Conservation (phyloP, 768 basidiomycete genomes). For the Mycena polygramma region DNA sequence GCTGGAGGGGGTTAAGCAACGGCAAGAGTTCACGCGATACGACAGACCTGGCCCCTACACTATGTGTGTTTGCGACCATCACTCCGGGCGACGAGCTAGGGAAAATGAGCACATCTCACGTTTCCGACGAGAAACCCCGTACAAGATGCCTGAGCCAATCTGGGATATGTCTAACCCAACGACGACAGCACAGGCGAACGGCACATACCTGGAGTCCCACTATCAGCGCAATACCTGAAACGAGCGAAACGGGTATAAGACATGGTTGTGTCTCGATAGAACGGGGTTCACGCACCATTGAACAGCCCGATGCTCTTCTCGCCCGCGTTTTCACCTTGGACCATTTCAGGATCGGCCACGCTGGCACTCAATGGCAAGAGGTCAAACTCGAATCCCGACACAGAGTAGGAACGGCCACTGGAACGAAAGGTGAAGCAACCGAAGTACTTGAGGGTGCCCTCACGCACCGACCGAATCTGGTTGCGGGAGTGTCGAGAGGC, state of each 20-base stretch:
- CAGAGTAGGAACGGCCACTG: constrained; percentile 73
- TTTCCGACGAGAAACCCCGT: constrained; percentile 42
- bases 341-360: constrained; percentile 75
- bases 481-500: constrained; percentile 50
- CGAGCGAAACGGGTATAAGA: constrained; percentile 3
- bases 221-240: constrained; percentile 84
- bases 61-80: constrained; percentile 88
- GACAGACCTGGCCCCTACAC: constrained; percentile 75
- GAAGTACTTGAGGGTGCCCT: neutral
- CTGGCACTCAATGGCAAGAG: constrained; percentile 84
- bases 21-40: neutral
- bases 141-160: constrained; percentile 98
- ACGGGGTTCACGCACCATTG: constrained; percentile 68
- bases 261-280: constrained; percentile 4
- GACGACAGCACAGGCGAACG: constrained; percentile 1
- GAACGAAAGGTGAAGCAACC: constrained; percentile 1
- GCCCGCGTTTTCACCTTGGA: constrained; percentile 55
- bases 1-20: constrained; percentile 52
- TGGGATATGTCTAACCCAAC: constrained; percentile 40
- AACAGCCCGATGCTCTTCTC: constrained; percentile 84
- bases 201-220: constrained; percentile 80
- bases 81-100: constrained; percentile 91
- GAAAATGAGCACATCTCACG: neutral
- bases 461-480: constrained; percentile 52
- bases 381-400: constrained; percentile 85